These are phyloP conservation scores for Moricandia arvensis DNA, from an alignment of 345 rosid species.

Conservation along the genomic window DNA sequence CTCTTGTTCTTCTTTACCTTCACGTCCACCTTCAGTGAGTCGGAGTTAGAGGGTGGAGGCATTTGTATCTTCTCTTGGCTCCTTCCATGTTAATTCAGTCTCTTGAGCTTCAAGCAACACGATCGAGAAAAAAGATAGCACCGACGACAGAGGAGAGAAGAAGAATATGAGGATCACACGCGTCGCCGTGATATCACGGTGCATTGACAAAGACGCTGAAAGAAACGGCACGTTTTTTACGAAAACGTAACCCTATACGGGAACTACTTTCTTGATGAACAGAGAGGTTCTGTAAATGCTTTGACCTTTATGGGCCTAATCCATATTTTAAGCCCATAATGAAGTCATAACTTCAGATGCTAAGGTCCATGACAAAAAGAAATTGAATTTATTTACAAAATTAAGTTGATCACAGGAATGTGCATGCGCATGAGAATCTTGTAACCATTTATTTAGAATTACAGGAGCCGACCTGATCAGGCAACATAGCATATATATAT, in stretches of 20 bases:
- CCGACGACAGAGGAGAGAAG: not conserved
- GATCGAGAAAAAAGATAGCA: not conserved
- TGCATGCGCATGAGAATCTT: too few species aligned
- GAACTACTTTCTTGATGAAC: not conserved
- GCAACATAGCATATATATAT: too few species aligned
- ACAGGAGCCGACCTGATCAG: too few species aligned
- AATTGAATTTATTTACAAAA: not conserved
- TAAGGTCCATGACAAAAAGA: not conserved
- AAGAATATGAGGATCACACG: conserved; percentile 18
- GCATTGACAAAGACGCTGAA: conserved; percentile 17
- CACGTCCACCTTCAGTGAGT: not conserved
- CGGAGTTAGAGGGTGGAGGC: conserved; percentile 1
- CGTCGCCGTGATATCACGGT: conserved; percentile 19
- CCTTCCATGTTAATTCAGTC: not conserved
- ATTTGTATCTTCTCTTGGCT: conserved; percentile 1
- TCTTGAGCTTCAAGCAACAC: not conserved
- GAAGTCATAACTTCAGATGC: not conserved
- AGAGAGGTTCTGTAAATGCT: not conserved
- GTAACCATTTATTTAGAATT: too few species aligned
- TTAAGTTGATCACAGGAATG: not conserved
- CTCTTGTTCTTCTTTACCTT: conserved; percentile 27
- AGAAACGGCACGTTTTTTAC: conserved; percentile 20
- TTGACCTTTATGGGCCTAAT: conserved; percentile 5
- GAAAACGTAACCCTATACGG: not conserved
- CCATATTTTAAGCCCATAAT: not conserved